These are phyloP conservation scores for Termitomyces heimii DNA, from an alignment of 768 basidiomycete species.

Conservation along the genomic window DNA sequence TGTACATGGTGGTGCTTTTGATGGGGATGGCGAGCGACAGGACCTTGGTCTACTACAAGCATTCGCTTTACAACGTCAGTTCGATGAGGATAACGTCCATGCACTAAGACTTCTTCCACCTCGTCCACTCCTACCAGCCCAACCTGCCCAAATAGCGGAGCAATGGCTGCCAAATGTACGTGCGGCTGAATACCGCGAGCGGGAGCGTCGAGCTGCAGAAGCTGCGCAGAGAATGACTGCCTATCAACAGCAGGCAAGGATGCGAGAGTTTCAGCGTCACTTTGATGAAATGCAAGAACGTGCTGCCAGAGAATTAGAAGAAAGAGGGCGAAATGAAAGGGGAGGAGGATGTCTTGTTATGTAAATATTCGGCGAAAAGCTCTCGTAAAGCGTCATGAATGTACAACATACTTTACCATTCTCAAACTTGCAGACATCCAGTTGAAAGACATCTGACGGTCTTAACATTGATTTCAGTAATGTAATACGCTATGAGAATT, in stretches of 20 bases:
- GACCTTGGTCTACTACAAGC: conserved; percentile 6
- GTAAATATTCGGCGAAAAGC: not conserved
- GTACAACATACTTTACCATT: not conserved
- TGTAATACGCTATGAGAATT: not conserved
- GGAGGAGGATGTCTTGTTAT: not conserved
- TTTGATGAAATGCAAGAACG: conserved; percentile 1
- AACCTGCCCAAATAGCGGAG: not conserved
- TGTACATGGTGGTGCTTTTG: conserved; percentile 12
- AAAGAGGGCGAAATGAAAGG: not conserved
- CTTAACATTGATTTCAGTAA: too few species aligned
- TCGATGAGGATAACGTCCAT: not conserved
- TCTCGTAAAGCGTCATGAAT: not conserved
- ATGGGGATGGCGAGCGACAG: conserved; percentile 7
- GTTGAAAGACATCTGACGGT: too few species aligned
- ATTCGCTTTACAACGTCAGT: conserved; percentile 1
- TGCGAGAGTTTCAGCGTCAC: conserved; percentile 2
- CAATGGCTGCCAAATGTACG: not conserved
- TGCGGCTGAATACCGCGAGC: not conserved
- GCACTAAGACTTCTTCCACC: not conserved
- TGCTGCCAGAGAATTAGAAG: not conserved
- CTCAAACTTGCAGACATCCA: not conserved
- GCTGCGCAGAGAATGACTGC: not conserved
- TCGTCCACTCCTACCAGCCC: not conserved
- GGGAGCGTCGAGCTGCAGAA: not conserved
- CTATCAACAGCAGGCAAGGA: not conserved